A percentile compares a stretch with the other conserved stretches of the same genome.
Conservation (phyloP, 192 early-diverging fungal genomes). For the Coemansia sp. region DNA sequence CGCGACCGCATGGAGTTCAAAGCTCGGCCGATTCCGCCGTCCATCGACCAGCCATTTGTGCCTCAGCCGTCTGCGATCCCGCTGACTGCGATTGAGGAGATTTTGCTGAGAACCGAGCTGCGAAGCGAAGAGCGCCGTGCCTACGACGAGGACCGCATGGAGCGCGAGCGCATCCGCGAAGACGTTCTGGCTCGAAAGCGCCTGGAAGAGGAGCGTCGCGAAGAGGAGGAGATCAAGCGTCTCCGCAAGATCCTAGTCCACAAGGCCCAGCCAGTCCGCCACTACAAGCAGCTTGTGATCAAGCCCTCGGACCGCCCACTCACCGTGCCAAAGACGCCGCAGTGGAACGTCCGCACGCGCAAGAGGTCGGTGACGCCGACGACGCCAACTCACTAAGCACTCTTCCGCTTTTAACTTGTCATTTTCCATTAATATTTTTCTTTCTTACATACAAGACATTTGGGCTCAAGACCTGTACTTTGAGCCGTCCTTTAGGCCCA, state of each 20-base stretch:
- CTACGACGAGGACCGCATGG: constrained; percentile 59
- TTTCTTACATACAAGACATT: neutral
- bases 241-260: constrained; percentile 58
- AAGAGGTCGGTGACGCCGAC: constrained; percentile 11
- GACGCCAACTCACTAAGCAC: constrained; percentile 5
- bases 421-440: neutral
- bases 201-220: constrained; percentile 53
- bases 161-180: constrained; percentile 55
- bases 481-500: constrained; percentile 46
- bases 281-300: constrained; percentile 53
- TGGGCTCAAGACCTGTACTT: constrained; percentile 5
- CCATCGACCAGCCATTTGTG: constrained; percentile 60
- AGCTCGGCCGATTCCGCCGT: constrained; percentile 57
- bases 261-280: constrained; percentile 61
- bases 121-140: constrained; percentile 64
- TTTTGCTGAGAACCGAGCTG: constrained; percentile 56
- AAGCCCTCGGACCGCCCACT: constrained; percentile 57
- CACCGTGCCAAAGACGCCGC: constrained; percentile 56
- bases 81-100: constrained; percentile 46
- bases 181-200: constrained; percentile 56
- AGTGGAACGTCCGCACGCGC: constrained; percentile 45
- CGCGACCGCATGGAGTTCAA: constrained; percentile 51
- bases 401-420: neutral
- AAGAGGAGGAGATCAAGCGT: constrained; percentile 56
- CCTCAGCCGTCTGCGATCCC: constrained; percentile 54